A percentile compares a stretch with the other conserved stretches of the same genome.
Evolutionary conservation across 331 rosid genomes (phyloP).

Genomic region (Erythrophleum ivorense): DNA sequence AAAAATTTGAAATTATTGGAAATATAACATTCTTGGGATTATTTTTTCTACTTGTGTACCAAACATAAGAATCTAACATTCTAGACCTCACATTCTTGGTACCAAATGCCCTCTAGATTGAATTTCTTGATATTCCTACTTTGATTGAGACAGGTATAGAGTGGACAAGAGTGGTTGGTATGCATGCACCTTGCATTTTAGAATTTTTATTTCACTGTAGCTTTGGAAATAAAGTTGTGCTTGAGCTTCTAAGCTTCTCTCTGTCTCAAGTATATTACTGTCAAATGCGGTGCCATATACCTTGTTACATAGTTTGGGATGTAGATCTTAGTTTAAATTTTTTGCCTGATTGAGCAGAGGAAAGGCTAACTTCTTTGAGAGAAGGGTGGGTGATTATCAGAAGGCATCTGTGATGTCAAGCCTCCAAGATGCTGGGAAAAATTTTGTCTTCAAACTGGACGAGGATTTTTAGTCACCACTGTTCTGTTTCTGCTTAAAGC

Average conservation of each 20-base stretch:
- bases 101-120: no score
- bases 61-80: no score
- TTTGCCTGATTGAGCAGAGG: slow-evolving; percentile 66
- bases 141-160: no score
- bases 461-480: slow-evolving; percentile 66
- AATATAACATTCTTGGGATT: no score
- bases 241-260: slow-evolving; percentile 10
- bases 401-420: slow-evolving; percentile 93
- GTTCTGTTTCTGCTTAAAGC: slow-evolving; percentile 37
- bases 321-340: slow-evolving; percentile 14
- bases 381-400: slow-evolving; percentile 93
- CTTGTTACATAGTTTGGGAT: slow-evolving; percentile 13
- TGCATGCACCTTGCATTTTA: no score
- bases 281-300: slow-evolving; percentile 2
- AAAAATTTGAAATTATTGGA: no score
- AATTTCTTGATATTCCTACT: no score
- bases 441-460: slow-evolving; percentile 77
- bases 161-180: no score
- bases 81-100: no score
- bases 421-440: slow-evolving; percentile 75
- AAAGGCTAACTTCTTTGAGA: slow-evolving; percentile 91
- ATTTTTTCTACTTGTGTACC: no score
- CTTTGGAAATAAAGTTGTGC: background rate
- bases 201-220: no score
- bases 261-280: slow-evolving; percentile 1